Percentiles rank a stretch among this genome's conserved stretches.
Evolutionary conservation across 2,329 filamentous ascomycete species (phyloP).

Genomic region (Fusarium virguliforme): DNA sequence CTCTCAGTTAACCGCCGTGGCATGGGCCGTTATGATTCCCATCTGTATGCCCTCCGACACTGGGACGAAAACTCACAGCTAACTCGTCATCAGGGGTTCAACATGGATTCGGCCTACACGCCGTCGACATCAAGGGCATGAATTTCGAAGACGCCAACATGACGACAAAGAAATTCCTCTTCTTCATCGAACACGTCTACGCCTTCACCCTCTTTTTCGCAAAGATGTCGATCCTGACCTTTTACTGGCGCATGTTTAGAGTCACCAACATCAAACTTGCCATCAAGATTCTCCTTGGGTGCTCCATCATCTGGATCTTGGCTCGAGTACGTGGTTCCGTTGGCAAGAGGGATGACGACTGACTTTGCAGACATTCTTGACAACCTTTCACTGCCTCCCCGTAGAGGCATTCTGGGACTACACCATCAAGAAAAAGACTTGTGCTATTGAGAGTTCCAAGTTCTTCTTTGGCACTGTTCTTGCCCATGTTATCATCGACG

Average conservation of each 20-base stretch:
- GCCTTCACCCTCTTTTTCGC: conserved; percentile 51
- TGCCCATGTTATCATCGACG: conserved; percentile 54
- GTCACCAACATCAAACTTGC: conserved; percentile 48
- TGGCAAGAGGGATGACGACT: background rate
- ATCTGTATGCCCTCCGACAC: conserved; percentile 23
- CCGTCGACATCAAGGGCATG: conserved; percentile 28
- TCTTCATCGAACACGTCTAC: conserved; percentile 51
- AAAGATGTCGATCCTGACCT: conserved; percentile 51
- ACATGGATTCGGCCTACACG: conserved; percentile 42
- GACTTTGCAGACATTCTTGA: conserved; percentile 50
- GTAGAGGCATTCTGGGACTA: conserved; percentile 55
- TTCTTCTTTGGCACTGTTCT: conserved; percentile 55
- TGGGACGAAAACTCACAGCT: background rate
- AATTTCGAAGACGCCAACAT: conserved; percentile 26
- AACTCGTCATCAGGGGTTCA: conserved; percentile 32
- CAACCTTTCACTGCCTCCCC: conserved; percentile 56
- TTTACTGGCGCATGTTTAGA: conserved; percentile 56
- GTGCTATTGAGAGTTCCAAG: conserved; percentile 51
- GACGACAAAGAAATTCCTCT: conserved; percentile 40
- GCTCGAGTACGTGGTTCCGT: conserved; percentile 34
- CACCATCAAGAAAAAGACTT: conserved; percentile 47
- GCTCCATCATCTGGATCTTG: conserved; percentile 52
- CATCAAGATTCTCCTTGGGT: conserved; percentile 46
- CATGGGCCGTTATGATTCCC: conserved; percentile 38
- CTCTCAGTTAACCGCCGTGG: conserved; percentile 30